phyloP scores from a whole-genome alignment of 2,329 filamentous ascomycete species.

The Ophiobolus disseminans region DNA sequence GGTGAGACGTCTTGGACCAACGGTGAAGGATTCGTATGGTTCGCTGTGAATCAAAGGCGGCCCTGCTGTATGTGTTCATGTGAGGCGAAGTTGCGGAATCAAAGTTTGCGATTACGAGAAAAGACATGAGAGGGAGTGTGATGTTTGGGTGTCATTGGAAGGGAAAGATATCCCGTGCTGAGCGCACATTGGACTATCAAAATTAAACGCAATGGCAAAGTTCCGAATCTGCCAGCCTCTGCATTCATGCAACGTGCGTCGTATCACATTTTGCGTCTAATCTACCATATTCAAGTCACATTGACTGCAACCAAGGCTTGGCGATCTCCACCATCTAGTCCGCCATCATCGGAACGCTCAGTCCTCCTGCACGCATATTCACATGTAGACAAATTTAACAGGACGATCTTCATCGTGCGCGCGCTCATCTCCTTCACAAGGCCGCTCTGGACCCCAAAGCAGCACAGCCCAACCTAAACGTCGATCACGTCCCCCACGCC shows the following conservation, averaged over 20 bases:
- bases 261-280: not conserved
- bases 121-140: not conserved
- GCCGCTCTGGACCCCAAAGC: not conserved
- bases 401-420: not conserved
- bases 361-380: not conserved
- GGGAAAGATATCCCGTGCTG: not conserved
- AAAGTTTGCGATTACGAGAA: not conserved
- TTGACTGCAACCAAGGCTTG: no score
- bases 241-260: slow-evolving; percentile 5
- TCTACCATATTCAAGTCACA: no score
- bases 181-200: not conserved
- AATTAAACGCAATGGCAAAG: slow-evolving; percentile 1
- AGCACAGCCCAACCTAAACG: slow-evolving; percentile 7
- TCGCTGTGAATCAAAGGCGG: slow-evolving; percentile 19
- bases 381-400: not conserved
- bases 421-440: slow-evolving; percentile 3
- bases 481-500: slow-evolving; percentile 1
- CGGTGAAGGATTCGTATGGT: slow-evolving; percentile 16
- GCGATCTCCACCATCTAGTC: not conserved
- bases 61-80: slow-evolving; percentile 12
- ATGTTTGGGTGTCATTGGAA: not conserved
- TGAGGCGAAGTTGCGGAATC: slow-evolving; percentile 4
- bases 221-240: slow-evolving; percentile 1
- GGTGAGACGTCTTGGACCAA: slow-evolving; percentile 14
- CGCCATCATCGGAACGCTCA: not conserved